Evolutionary conservation across 805 yeast species (phyloP), one percentile per base, ranked within the genome.

Genomic region (Pichia eremophila): DNA sequence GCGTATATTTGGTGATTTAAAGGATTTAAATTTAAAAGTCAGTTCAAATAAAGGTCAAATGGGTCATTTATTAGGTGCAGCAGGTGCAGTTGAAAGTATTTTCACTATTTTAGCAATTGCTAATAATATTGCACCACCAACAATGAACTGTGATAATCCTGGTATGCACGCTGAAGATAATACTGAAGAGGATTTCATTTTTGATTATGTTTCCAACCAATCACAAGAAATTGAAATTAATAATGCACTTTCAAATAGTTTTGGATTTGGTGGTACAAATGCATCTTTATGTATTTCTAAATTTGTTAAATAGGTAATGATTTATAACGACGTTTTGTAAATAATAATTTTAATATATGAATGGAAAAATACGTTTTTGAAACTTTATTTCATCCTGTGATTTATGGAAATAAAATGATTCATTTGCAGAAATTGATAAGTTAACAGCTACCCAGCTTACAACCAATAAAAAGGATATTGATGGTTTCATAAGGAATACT

Each of bases 211-310:
- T 8, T 73, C 77, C 1, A 67, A 75, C 34, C 52, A 57, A 12
- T 70, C 84, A 10, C 45, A 47, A 45, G 58, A 68, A 40, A 44
- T 54, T 14, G 56, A 62, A 2, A 60, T 85, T 5, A 57, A 73
- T 4, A 72, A 76, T 53, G 97, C 91, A 0, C 51, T 93, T 56
- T 78, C 88, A 43, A 93, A 93, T 59, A 87, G 96, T 56, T 91
- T 95, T 67, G 99, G 99, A 0, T 93, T 93, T 68, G 99, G 99
- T 8, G 99, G 99, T 9, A 87, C 95, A 6, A 93, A 93, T 63
- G 83, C 95, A 8, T 75, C 95, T 2, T 58, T 93, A 2, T 72
- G 81, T 40, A 76, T 82, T 53, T 68, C 69, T 32, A 70, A 65
- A 35, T 60, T 36, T 34, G 8, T 34, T 14, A 15, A 34, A 34